Base-by-base conservation (phyloP, 2,329 filamentous ascomycete genomes). In the Xylariaceae sp. region DNA sequence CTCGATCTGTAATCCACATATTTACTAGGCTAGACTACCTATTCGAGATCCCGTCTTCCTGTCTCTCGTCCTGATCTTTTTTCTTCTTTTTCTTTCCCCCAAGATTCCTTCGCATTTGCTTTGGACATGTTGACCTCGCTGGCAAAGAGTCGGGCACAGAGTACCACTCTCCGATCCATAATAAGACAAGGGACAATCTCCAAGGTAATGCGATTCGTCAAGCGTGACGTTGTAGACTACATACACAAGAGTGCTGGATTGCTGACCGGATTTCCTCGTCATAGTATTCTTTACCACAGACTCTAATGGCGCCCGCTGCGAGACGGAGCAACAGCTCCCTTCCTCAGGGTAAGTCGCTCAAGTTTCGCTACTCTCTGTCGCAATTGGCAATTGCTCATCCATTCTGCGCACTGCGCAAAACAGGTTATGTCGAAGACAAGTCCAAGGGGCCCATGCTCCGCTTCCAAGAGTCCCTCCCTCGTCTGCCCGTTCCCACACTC, bases 391-490 rank as follows among this genome's bases (percentile, higher is more conserved):
- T n/a, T n/a, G n/a, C 14, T 8, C 7, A 5, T 9, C 33, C 28
- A 23, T 31, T 13, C 26, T n/a, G 30, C 42, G 40, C 29, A 43
- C 26, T 14, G n/a, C 24, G 26, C 11, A 21, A 2, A 15, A 12
- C 36, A 86, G 85, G 82, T 54, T 90, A 92, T 67, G 78, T 73
- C 56, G 87, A 92, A 67, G 85, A 92, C 64, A 73, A 74, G 55
- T 80, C 79, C 55, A 89, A 88, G 62, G 85, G 85, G 38, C 71
- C 78, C 32, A 92, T 87, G 84, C 73, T 92, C 52, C 78, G 87
- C 52, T 94, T 85, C 63, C 85, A 94, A 61, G 85, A 89, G 26
- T 90, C 85, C n/a, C 76, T 94, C 21, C 86, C 86, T 31, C 74
- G 73, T 26, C 73, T 94, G 18, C 86, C 87, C 11, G 84, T 92